A percentile compares a stretch with the other conserved stretches of the same genome.
These are phyloP conservation scores for Cudoniella acicularis DNA, from an alignment of 495 filamentous ascomycete genomes.

Conservation along the genomic window DNA sequence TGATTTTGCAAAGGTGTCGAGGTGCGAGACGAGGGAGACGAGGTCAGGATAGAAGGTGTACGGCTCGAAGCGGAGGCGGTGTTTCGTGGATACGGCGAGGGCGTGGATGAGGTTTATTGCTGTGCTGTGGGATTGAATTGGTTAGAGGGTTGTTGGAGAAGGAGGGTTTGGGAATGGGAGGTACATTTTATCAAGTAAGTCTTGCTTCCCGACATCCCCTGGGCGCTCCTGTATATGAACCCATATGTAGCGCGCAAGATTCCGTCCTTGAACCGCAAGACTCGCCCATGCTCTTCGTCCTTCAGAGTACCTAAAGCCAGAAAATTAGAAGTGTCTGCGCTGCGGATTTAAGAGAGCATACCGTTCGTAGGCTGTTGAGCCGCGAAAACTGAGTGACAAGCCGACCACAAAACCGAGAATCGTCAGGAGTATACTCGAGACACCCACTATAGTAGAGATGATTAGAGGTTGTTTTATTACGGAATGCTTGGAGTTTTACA, in stretches of 20 bases:
- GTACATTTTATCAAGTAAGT: constrained; percentile 65
- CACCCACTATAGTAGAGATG: constrained; percentile 43
- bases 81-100: constrained; percentile 73
- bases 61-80: constrained; percentile 82
- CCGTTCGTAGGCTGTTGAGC: constrained; percentile 84
- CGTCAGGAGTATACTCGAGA: constrained; percentile 70
- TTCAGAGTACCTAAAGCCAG: too few species aligned
- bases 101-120: constrained; percentile 79
- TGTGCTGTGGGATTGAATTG: too few species aligned
- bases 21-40: constrained; percentile 50
- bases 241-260: constrained; percentile 77
- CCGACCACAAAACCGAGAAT: constrained; percentile 88
- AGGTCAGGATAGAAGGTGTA: constrained; percentile 73
- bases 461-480: neutral
- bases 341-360: too few species aligned
- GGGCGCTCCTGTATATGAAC: constrained; percentile 65
- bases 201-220: constrained; percentile 53
- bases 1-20: constrained; percentile 66
- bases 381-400: constrained; percentile 77
- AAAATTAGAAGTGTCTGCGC: too few species aligned
- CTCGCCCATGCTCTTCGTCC: constrained; percentile 75
- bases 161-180: too few species aligned
- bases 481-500: constrained; percentile 30
- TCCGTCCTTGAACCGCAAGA: constrained; percentile 66
- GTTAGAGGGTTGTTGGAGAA: too few species aligned